Percentiles rank a stretch among this genome's conserved stretches.
Conservation (phyloP, 2,329 filamentous ascomycete genomes). For the Aspergillus persii region DNA sequence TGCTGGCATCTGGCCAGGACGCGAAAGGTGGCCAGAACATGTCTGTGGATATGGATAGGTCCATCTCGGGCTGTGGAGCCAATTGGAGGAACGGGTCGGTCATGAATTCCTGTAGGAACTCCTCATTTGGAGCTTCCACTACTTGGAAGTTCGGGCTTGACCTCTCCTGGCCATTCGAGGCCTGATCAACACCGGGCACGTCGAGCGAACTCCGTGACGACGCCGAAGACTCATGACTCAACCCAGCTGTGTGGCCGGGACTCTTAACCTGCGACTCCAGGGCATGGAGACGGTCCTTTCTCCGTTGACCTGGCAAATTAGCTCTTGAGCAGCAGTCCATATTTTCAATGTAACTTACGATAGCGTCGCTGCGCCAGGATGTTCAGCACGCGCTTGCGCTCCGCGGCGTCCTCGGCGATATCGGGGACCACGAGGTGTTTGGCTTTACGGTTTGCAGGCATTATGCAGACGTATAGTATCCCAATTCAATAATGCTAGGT, state of each 20-base stretch:
- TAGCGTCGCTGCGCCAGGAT: slow-evolving; percentile 57
- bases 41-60: neutral
- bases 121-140: neutral
- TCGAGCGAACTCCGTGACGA: no score
- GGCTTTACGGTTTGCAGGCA: slow-evolving; percentile 7
- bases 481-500: no score
- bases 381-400: slow-evolving; percentile 55
- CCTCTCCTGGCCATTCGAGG: no score
- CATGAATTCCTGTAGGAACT: neutral
- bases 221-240: no score
- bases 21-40: neutral
- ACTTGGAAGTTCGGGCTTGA: no score
- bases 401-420: slow-evolving; percentile 46
- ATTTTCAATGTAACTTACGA: slow-evolving; percentile 19
- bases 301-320: slow-evolving; percentile 14
- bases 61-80: neutral
- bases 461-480: neutral
- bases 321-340: neutral
- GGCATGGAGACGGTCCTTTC: slow-evolving; percentile 15
- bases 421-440: slow-evolving; percentile 7
- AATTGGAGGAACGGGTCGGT: neutral
- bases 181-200: no score
- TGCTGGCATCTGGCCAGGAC: neutral
- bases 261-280: slow-evolving; percentile 13
- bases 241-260: neutral